These are phyloP conservation scores for Yarrowia sp. DNA, from an alignment of 805 yeast genomes.

Conservation along the genomic window DNA sequence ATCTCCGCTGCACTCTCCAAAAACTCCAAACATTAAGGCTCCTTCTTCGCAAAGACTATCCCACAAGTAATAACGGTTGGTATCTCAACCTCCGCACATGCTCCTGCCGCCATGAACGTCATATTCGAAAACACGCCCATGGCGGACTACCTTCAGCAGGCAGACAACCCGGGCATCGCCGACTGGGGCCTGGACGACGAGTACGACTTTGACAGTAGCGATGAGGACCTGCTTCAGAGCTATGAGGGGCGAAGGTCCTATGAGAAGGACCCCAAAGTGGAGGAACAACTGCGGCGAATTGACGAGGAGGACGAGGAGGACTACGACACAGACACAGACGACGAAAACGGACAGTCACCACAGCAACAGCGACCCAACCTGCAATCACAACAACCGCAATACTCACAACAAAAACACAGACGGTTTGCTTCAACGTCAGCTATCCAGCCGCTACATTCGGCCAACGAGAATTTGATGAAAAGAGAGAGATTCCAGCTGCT, in stretches of 20 bases:
- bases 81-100: conserved; percentile 22
- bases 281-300: conserved; percentile 11
- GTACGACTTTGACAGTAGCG: conserved; percentile 36
- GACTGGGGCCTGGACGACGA: conserved; percentile 50
- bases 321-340: conserved; percentile 13
- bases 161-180: conserved; percentile 43
- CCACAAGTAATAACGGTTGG: too few relatives aligned
- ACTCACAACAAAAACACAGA: conserved; percentile 22
- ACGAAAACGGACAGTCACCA: conserved; percentile 4
- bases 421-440: conserved; percentile 23
- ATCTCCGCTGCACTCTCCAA: conserved; percentile 34
- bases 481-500: conserved; percentile 44
- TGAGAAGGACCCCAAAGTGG: conserved; percentile 23
- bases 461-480: conserved; percentile 28
- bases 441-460: conserved; percentile 40
- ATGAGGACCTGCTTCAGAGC: conserved; percentile 34
- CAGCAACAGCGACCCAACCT: background rate
- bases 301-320: conserved; percentile 17
- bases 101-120: conserved; percentile 37
- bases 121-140: conserved; percentile 48
- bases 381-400: conserved; percentile 5
- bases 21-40: conserved; percentile 26
- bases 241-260: conserved; percentile 32
- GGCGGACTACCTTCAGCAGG: conserved; percentile 46
- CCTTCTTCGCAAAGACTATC: background rate